phyloP scores from a whole-genome alignment of 78 protist genomes.

The Pelomyxa schiedti region DNA sequence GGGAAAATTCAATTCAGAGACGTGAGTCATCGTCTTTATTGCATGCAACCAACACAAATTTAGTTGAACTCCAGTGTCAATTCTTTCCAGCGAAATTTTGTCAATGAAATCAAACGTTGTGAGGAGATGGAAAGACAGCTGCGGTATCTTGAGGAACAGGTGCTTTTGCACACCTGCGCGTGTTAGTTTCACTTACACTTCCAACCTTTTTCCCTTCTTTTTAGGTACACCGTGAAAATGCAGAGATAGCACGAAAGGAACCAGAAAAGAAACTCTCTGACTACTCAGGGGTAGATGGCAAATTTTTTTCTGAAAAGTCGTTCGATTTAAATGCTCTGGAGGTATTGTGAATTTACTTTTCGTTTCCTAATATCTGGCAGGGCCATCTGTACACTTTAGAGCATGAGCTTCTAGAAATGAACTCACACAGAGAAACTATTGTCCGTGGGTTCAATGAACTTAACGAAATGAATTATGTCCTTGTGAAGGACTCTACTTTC shows the following conservation, averaged over 20 bases:
- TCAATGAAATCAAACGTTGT: constrained; percentile 35
- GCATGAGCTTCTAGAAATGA: constrained; percentile 11
- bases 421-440: constrained; percentile 11
- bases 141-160: constrained; percentile 3
- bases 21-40: constrained; percentile 4
- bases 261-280: not conserved
- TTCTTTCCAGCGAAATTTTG: constrained; percentile 55
- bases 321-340: not conserved
- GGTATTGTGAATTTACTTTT: not conserved
- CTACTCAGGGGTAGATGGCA: not conserved
- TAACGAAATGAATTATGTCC: constrained; percentile 16
- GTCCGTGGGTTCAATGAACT: not conserved
- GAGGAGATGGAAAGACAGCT: constrained; percentile 57
- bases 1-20: constrained; percentile 34
- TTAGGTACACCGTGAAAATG: constrained; percentile 2
- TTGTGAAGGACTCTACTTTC: not conserved
- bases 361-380: not conserved
- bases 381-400: not conserved
- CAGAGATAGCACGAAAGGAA: too few relatives aligned
- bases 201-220: not conserved
- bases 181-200: not conserved
- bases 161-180: not conserved
- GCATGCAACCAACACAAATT: too few relatives aligned
- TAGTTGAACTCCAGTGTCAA: constrained; percentile 37
- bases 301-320: not conserved